Base-by-base conservation (phyloP, 768 basidiomycete species). In the Tulasnella sp. region DNA sequence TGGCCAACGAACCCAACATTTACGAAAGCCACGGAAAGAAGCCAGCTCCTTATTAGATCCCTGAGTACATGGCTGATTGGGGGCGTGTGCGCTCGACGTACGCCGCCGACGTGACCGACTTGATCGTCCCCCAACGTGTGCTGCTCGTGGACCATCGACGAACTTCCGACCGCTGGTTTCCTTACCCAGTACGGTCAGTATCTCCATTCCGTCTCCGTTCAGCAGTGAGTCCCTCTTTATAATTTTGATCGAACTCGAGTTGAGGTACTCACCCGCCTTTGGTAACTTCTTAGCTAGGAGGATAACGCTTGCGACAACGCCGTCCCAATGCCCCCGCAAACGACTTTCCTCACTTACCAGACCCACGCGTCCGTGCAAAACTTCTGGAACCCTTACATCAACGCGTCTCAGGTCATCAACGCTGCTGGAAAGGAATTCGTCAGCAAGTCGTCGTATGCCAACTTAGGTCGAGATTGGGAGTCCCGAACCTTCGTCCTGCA, bases 1-100 rank as follows among this genome's bases (percentile, higher is more conserved):
- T 86, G 36, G 85, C 91, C 4, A 94, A 95, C 84, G 93, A 94
- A 84, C 94, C 93, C 24, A 93, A 94, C 86, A 88, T 94, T 81
- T 79, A 79, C 42, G 79, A 81, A 5, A 83, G 83, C 58, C 84
- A 85, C 76, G 82, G 78, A 31, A 83, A 83, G 48, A 80, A 83
- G 38, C 74, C 80, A 24, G 74, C 82, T 4, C 82, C 81, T n/a
- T 86, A 84, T 82, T 82, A 76, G 7, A 80, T 83, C 4, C 76
- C 79, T 3, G 74, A 84, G 78, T 87, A 84, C 78, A 82, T 83
- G 19, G 46, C 74, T 39, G 85, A 86, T 73, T 79, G 71, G 78
- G 71, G 27, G 18, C 40, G 38, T 7, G 78, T 74, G 4, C 1
- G 72, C 18, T 79, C 76, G 40, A 72, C 79, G 27, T 34, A 75